Evolutionary conservation across 2,329 filamentous ascomycete species (phyloP).

Genomic region (Pseudopithomyces chartarum): DNA sequence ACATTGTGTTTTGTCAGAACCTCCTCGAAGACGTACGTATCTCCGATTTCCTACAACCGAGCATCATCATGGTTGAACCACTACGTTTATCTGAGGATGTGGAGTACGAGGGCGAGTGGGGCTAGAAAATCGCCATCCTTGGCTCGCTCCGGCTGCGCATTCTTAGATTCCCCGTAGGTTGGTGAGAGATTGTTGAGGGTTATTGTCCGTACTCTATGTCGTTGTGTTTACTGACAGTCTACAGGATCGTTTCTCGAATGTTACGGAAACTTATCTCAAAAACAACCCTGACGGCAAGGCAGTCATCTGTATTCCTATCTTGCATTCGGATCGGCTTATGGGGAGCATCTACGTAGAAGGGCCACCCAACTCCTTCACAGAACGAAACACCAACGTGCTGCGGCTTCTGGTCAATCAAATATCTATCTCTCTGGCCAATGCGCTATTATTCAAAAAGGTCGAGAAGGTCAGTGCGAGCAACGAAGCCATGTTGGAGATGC

Average conservation of each 20-base stretch:
- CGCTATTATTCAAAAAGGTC: slow-evolving; percentile 67
- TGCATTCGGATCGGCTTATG: slow-evolving; percentile 72
- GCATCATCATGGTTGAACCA: no score
- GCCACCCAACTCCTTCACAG: slow-evolving; percentile 76
- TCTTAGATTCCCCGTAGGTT: no score
- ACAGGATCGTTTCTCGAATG: slow-evolving; percentile 74
- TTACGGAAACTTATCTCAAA: slow-evolving; percentile 70
- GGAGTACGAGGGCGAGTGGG: no score
- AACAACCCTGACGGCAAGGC: slow-evolving; percentile 72
- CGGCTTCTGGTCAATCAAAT: slow-evolving; percentile 79
- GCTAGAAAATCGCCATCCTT: no score
- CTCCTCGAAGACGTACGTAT: slow-evolving; percentile 63
- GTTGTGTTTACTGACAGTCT: background rate
- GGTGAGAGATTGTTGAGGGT: no score
- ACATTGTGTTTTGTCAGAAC: slow-evolving; percentile 75
- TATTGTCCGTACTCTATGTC: no score
- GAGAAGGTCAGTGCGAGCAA: slow-evolving; percentile 81
- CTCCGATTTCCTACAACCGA: background rate
- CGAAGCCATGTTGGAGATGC: slow-evolving; percentile 75
- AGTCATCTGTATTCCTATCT: slow-evolving; percentile 80
- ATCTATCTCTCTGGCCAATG: slow-evolving; percentile 67
- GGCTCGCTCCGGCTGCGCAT: no score
- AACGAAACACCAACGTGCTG: slow-evolving; percentile 62
- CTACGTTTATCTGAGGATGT: no score
- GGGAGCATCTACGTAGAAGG: slow-evolving; percentile 80